These are phyloP conservation scores for Trametes hirsuta DNA, from an alignment of 1,284 basidiomycete species.

Conservation along the genomic window DNA sequence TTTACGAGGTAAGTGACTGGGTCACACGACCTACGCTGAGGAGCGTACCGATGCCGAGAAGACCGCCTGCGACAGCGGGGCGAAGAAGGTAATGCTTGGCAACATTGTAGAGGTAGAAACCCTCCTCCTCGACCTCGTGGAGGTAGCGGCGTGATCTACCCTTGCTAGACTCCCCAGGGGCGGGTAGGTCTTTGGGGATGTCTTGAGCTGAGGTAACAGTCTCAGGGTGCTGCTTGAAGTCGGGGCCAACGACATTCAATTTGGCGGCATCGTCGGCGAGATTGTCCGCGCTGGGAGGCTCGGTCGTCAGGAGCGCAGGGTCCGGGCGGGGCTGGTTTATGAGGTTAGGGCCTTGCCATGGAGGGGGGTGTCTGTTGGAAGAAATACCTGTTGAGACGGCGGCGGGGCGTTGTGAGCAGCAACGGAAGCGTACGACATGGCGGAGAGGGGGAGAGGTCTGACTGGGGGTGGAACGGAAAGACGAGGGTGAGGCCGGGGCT, in stretches of 20 bases:
- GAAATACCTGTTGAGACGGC: slow-evolving; percentile 43
- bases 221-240: slow-evolving; percentile 53
- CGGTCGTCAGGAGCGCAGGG: slow-evolving; percentile 60
- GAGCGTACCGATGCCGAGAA: slow-evolving; percentile 67
- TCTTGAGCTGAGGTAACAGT: slow-evolving; percentile 42
- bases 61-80: slow-evolving; percentile 73
- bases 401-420: slow-evolving; percentile 60
- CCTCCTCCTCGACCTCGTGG: slow-evolving; percentile 58
- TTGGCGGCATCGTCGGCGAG: slow-evolving; percentile 55
- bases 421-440: slow-evolving; percentile 71
- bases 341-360: slow-evolving; percentile 25
- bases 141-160: slow-evolving; percentile 37
- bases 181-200: slow-evolving; percentile 19
- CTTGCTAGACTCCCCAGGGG: slow-evolving; percentile 14
- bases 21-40: slow-evolving; percentile 1
- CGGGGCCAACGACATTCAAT: slow-evolving; percentile 53
- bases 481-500: background rate
- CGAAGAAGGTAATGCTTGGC: slow-evolving; percentile 65
- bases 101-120: slow-evolving; percentile 55
- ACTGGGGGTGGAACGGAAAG: background rate
- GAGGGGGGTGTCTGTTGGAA: slow-evolving; percentile 12
- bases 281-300: slow-evolving; percentile 41
- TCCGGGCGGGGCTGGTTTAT: slow-evolving; percentile 61
- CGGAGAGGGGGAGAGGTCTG: slow-evolving; percentile 5
- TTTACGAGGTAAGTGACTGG: background rate